Evolutionary conservation across 2,329 filamentous ascomycete genomes (phyloP), one percentile per base, ranked within the genome.

Genomic region (Xylariaceae sp.): DNA sequence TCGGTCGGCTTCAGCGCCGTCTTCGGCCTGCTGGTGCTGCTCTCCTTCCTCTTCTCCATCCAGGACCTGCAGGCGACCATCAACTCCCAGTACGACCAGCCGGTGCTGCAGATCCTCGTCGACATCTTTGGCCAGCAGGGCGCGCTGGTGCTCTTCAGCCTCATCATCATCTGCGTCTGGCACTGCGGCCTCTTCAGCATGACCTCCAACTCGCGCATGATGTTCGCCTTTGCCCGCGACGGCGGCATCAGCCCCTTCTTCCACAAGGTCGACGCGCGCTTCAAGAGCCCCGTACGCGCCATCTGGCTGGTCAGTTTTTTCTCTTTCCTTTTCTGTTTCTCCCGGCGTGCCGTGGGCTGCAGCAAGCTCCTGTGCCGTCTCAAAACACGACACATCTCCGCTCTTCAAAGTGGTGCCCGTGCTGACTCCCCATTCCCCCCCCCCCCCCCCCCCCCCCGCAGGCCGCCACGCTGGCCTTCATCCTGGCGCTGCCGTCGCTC

Each of bases 141-240:
- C 4, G 73, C 72, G 0, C 62, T 77, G 7, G 71, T 61, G 2
- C 49, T 76, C 5, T 75, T 77, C 53, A 63, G 57, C 1, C 52
- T 77, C 11, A 61, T 77, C 40, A 74, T 77, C 43, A 55, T 77
- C 19, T 77, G 73, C 36, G 68, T 77, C 3, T 77, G 73, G 73
- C 73, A 77, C 47, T 75, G 71, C 38, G 73, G 72, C 0, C 59
- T 77, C 0, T 77, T 77, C 47, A 68, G 62, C 32, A 60, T 78
- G 59, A 77, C 72, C 0, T 65, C 60, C 31, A 75, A 75, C 46
- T 67, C 62, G 24, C 60, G 72, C 17, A 76, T 75, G 72, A 75
- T 75, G 68, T 76, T 74, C 44, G 70, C 70, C 1, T 75, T 76
- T 44, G 59, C 66, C 0, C 61, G 72, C 12, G 72, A 76, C 43